Conservation (phyloP, 2,329 filamentous ascomycete genomes). For the Penicillium griseofulvum region DNA sequence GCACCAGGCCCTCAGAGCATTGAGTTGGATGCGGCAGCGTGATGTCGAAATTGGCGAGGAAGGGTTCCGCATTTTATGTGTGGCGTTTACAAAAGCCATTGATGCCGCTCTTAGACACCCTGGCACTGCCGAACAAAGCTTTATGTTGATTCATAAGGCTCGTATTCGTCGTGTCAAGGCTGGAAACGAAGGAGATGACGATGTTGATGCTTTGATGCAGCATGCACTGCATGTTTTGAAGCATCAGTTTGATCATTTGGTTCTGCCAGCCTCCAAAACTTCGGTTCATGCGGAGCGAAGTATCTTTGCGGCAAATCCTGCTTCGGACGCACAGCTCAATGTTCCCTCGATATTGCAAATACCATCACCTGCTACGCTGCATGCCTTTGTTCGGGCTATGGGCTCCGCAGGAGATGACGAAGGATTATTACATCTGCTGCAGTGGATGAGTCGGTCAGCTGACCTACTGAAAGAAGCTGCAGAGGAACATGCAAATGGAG, state of each 20-base stretch:
- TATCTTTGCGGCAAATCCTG: constrained; percentile 8
- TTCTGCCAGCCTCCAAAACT: constrained; percentile 28
- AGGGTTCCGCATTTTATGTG: constrained; percentile 38
- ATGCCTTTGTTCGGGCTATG: constrained; percentile 43
- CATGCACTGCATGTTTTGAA: constrained; percentile 35
- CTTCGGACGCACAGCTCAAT: constrained; percentile 14
- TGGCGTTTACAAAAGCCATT: constrained; percentile 36
- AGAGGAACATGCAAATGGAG: constrained; percentile 38
- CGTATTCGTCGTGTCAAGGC: not conserved
- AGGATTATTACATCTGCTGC: constrained; percentile 40
- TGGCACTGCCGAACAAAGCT: constrained; percentile 26
- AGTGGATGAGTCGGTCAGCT: constrained; percentile 42
- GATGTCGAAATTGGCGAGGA: constrained; percentile 31
- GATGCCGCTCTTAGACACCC: constrained; percentile 30
- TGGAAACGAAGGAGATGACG: constrained; percentile 4
- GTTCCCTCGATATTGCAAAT: constrained; percentile 35
- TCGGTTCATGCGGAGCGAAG: constrained; percentile 23
- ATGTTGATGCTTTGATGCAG: constrained; percentile 32
- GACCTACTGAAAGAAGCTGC: constrained; percentile 33
- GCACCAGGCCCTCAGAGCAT: constrained; percentile 35
- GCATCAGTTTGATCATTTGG: constrained; percentile 35
- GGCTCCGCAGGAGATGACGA: constrained; percentile 42
- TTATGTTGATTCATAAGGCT: constrained; percentile 25
- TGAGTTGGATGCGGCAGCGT: constrained; percentile 35
- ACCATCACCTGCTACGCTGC: constrained; percentile 40